phyloP scores from a whole-genome alignment of 2,329 filamentous ascomycete species.

The Penicillium griseofulvum region DNA sequence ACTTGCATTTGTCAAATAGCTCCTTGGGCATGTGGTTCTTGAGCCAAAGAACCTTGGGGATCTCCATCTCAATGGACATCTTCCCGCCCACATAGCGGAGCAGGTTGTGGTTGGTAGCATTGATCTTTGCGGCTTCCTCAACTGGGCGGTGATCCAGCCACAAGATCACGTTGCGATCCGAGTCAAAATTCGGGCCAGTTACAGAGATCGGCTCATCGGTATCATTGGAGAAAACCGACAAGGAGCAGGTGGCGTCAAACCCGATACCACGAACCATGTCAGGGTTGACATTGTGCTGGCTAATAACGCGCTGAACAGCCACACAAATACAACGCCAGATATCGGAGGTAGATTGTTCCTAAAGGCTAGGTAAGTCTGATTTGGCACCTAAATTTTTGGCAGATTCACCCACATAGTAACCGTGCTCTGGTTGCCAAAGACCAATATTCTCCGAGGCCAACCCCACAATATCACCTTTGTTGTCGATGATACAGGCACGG shows the following conservation, averaged over 20 bases:
- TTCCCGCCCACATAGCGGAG: conserved; percentile 94
- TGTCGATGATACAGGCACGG: conserved; percentile 91
- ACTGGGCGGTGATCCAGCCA: conserved; percentile 96
- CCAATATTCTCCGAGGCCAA: conserved; percentile 73
- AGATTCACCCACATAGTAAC: conserved; percentile 62
- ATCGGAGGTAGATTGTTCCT: conserved; percentile 97
- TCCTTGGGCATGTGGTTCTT: conserved; percentile 97
- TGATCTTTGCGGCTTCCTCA: conserved; percentile 89
- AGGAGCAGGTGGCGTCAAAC: conserved; percentile 97
- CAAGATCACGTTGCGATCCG: conserved; percentile 91
- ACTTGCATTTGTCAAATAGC: conserved; percentile 88
- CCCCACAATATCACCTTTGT: conserved; percentile 77
- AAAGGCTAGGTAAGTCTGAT: conserved; percentile 19
- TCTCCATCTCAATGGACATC: conserved; percentile 99
- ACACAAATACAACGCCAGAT: conserved; percentile 95
- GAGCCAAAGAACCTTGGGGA: conserved; percentile 96
- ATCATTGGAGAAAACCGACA: conserved; percentile 84
- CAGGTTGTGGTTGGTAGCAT: conserved; percentile 85
- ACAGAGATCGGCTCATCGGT: conserved; percentile 90
- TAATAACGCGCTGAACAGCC: conserved; percentile 78
- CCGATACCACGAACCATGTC: conserved; percentile 81
- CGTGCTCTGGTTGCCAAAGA: conserved; percentile 73
- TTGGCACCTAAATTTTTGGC: background rate
- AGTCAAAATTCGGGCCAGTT: conserved; percentile 80
- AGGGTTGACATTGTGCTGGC: conserved; percentile 75